These are phyloP conservation scores for Lachancea quebecensis DNA, from an alignment of 805 yeast species.

Conservation along the genomic window DNA sequence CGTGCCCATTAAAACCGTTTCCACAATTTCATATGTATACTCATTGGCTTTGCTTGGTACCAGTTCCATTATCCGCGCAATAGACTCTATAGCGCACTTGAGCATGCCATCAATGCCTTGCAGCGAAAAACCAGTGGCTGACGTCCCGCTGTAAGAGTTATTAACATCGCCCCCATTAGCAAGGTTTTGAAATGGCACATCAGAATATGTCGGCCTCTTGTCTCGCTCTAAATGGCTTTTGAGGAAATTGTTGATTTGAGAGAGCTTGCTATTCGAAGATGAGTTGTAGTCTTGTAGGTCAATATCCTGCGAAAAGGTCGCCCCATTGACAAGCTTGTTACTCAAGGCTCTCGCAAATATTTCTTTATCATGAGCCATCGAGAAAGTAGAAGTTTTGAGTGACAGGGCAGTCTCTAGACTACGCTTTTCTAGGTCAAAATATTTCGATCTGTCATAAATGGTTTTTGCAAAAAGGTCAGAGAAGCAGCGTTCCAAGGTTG, in stretches of 20 bases:
- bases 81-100: conserved; percentile 66
- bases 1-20: conserved; percentile 57
- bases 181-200: conserved; percentile 5
- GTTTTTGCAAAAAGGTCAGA: conserved; percentile 70
- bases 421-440: conserved; percentile 65
- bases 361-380: conserved; percentile 27
- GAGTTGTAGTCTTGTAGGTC: conserved; percentile 16
- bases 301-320: conserved; percentile 17
- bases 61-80: conserved; percentile 70
- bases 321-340: conserved; percentile 25
- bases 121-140: conserved; percentile 31
- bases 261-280: conserved; percentile 35
- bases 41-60: conserved; percentile 56
- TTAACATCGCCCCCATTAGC: background rate
- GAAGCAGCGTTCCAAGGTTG: conserved; percentile 61
- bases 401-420: conserved; percentile 43
- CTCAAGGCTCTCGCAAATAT: conserved; percentile 23
- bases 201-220: conserved; percentile 28
- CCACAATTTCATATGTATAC: conserved; percentile 58
- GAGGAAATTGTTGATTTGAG: conserved; percentile 52
- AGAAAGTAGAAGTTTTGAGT: conserved; percentile 30
- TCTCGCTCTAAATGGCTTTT: conserved; percentile 44
- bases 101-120: conserved; percentile 54
- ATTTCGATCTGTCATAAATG: conserved; percentile 51
- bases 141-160: background rate